Evolutionary conservation across 441 rosid species (phyloP).

Genomic region (Brassica balearica): DNA sequence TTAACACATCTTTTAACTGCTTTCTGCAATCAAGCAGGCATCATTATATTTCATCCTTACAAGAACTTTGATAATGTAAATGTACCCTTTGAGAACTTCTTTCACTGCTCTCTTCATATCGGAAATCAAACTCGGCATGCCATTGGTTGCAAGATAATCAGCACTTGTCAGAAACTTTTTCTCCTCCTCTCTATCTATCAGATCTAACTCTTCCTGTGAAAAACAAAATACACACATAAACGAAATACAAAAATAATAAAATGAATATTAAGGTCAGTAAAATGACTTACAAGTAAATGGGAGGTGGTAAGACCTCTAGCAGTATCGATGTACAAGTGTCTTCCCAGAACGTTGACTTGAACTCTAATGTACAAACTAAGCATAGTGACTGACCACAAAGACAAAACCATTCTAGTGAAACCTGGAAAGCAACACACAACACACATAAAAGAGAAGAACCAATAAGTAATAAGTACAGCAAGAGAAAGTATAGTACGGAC

Average conservation of each 20-base stretch:
- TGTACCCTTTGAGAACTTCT: slow-evolving; percentile 24
- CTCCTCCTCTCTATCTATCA: slow-evolving; percentile 71
- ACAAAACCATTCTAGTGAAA: slow-evolving; percentile 78
- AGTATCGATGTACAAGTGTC: slow-evolving; percentile 84
- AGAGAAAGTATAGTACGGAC: slow-evolving; percentile 42
- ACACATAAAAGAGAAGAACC: slow-evolving; percentile 10
- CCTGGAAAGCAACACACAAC: slow-evolving; percentile 51
- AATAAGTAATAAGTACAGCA: slow-evolving; percentile 1
- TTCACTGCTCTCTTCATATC: slow-evolving; percentile 64
- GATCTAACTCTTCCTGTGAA: slow-evolving; percentile 68
- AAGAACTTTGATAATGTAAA: slow-evolving; percentile 49
- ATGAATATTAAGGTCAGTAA: background rate
- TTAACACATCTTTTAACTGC: slow-evolving; percentile 68
- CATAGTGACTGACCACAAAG: slow-evolving; percentile 81
- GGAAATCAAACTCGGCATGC: slow-evolving; percentile 60
- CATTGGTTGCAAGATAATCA: slow-evolving; percentile 72
- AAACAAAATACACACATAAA: slow-evolving; percentile 8
- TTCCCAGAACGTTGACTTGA: slow-evolving; percentile 92
- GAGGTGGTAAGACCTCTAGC: slow-evolving; percentile 75
- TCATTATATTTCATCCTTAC: background rate
- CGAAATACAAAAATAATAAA: background rate
- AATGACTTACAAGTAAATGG: slow-evolving; percentile 57
- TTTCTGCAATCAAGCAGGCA: slow-evolving; percentile 59
- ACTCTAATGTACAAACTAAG: slow-evolving; percentile 85
- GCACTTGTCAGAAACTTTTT: slow-evolving; percentile 73